Evolutionary conservation across 2,329 filamentous ascomycete genomes (phyloP), one percentile per base, ranked within the genome.

Genomic region (Fusarium graminum): DNA sequence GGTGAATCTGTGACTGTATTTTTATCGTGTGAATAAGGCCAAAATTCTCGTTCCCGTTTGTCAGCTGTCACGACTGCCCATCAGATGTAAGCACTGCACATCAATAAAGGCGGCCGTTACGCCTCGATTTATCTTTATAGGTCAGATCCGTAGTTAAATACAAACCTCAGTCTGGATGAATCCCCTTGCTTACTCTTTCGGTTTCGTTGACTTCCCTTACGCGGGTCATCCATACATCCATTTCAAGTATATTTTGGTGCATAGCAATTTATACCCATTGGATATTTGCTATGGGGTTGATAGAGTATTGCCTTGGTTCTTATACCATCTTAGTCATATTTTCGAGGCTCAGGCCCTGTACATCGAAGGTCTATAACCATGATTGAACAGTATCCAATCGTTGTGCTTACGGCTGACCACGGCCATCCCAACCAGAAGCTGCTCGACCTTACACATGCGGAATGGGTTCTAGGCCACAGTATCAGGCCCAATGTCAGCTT

Each of bases 81-180:
- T 17, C 51, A 50, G 64, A 17, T 68, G 47, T 43, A 52, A 65
- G 42, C 54, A 52, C 41, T 52, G 45, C 30, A 16, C 17, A 17
- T 43, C 9, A 12, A 40, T 42, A 16, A 46, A 39, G 12, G 25
- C 29, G n/a, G n/a, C 45, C n/a, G 5, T 19, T 22, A 13, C 13
- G 9, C n/a, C 6, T 2, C 46, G 34, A 22, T 26, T 11, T 5
- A 7, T n/a, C 26, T 22, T 39, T 22, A 14, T 8, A 6, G 11
- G 12, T n/a, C 16, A 22, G 22, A 22, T 22, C 22, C 22, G 22
- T 6, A 22, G 22, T 22, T 22, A 6, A 22, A 22, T 22, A 22
- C 22, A 22, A 22, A 22, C 22, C 22, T 22, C 22, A 22, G 22
- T 22, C 22, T 22, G 4, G 22, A 22, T 22, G 22, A 22, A 22